Base-by-base conservation (phyloP, 805 yeast species). In the Pichia gijzeniarum region DNA sequence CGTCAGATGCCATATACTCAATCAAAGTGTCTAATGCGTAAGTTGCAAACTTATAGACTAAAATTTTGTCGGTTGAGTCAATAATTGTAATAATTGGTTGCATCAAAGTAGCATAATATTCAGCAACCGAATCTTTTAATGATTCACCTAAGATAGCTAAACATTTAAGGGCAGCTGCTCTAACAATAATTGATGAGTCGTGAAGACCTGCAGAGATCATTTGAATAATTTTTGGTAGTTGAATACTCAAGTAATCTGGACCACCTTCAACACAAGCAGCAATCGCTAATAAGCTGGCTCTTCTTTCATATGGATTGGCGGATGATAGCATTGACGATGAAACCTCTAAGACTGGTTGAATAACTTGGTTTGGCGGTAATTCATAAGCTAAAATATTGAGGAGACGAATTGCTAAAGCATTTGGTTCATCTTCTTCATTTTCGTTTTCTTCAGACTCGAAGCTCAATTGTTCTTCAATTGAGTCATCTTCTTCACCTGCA, bases 351-450 rank as follows among this genome's bases (percentile, higher is more conserved):
- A 91, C 73, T 37, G 96, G 91, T 52, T 73, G 76, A 53, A 90
- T 80, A 46, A 86, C 95, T 65, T 93, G 99, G 36, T 88, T 77
- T 41, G 98, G 96, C 44, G 99, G 96, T 58, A 93, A 73, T 59
- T 83, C 89, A 38, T 82, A 71, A 16, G 98, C 78, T 53, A 91
- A 79, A 59, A 78, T 77, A 43, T 87, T 85, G 44, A 93, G 64
- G 48, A 91, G 70, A 68, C 95, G 79, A 56, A 89, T 73, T 14
- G 95, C 95, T 53, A 88, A 74, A 41, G 83, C 65, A 37, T 80
- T 67, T 46, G 96, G 95, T 45, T 81, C 76, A 58, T 80, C 84
- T 67, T 91, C 98, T 68, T 89, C 96, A 60, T 87, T 89, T 65
- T 89, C 96, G 55, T 86, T 91, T 57, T 89, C 95, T 61, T 86